Conservation (phyloP, 768 basidiomycete species). For the Serpula lacrymans region DNA sequence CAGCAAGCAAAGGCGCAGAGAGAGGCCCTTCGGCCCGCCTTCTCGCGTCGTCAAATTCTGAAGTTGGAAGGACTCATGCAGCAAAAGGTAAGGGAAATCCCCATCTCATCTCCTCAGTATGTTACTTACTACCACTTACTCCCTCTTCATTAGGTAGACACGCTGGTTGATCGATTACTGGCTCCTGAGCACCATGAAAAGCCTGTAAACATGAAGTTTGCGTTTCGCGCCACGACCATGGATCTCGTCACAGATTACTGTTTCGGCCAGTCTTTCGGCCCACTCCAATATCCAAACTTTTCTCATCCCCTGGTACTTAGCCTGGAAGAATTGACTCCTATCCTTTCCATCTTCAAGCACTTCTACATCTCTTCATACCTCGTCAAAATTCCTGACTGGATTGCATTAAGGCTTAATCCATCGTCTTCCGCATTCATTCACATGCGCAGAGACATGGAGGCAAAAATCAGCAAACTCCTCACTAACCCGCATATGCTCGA, state of each 20-base stretch:
- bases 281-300: slow-evolving; percentile 30
- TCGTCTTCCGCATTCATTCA: too few species aligned
- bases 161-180: slow-evolving; percentile 19
- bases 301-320: slow-evolving; percentile 24
- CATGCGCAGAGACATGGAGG: too few species aligned
- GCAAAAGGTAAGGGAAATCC: slow-evolving; percentile 30
- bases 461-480: too few species aligned
- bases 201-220: slow-evolving; percentile 36
- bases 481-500: too few species aligned
- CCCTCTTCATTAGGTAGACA: slow-evolving; percentile 27
- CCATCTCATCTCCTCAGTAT: not conserved
- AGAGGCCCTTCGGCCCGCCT: slow-evolving; percentile 36
- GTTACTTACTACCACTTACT: slow-evolving; percentile 1
- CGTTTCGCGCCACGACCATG: slow-evolving; percentile 35
- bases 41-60: slow-evolving; percentile 38
- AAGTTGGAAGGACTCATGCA: slow-evolving; percentile 34
- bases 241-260: slow-evolving; percentile 41
- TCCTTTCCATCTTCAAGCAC: slow-evolving; percentile 11
- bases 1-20: slow-evolving; percentile 33
- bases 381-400: too few species aligned
- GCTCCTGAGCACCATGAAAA: slow-evolving; percentile 20
- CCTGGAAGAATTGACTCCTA: slow-evolving; percentile 8
- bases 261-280: slow-evolving; percentile 29
- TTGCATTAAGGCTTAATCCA: too few species aligned
- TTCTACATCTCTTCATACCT: too few species aligned